These are phyloP conservation scores for Rhizopogon sp. DNA, from an alignment of 768 basidiomycete species.

Conservation along the genomic window DNA sequence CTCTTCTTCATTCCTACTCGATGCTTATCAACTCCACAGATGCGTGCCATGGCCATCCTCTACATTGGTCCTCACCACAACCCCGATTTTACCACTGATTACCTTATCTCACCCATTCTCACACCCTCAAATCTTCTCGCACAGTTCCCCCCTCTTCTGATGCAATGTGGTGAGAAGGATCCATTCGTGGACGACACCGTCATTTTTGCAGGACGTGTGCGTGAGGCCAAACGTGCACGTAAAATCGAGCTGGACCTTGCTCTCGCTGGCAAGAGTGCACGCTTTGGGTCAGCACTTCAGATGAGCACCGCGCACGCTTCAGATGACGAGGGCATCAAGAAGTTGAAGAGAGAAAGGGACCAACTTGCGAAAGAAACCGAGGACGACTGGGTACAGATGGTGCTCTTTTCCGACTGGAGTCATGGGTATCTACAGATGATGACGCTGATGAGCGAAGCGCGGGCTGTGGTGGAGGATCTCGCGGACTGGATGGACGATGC, in stretches of 20 bases:
- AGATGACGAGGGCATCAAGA: slow-evolving; percentile 27
- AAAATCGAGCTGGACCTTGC: slow-evolving; percentile 66
- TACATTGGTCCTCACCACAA: slow-evolving; percentile 93
- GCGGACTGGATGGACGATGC: slow-evolving; percentile 89
- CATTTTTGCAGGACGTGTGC: slow-evolving; percentile 91
- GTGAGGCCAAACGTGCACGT: slow-evolving; percentile 88
- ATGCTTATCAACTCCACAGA: slow-evolving; percentile 46
- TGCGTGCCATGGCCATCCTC: slow-evolving; percentile 98
- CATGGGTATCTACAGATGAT: slow-evolving; percentile 98
- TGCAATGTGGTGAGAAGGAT: slow-evolving; percentile 94
- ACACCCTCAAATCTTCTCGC: slow-evolving; percentile 80
- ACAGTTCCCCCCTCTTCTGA: slow-evolving; percentile 88
- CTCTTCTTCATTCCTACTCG: neutral
- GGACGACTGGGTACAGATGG: slow-evolving; percentile 92
- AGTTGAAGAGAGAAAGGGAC: slow-evolving; percentile 55
- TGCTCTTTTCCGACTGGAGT: slow-evolving; percentile 94
- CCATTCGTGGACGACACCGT: slow-evolving; percentile 98
- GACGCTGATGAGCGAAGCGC: slow-evolving; percentile 76
- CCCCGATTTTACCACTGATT: slow-evolving; percentile 93
- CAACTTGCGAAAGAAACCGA: slow-evolving; percentile 67
- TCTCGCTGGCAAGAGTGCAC: slow-evolving; percentile 56
- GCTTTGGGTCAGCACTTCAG: slow-evolving; percentile 56
- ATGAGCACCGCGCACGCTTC: slow-evolving; percentile 45
- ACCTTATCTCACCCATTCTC: slow-evolving; percentile 93
- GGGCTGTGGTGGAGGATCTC: slow-evolving; percentile 71